Conservation (phyloP, 2,329 filamentous ascomycete genomes). For the Pseudocercospora crystallina region DNA sequence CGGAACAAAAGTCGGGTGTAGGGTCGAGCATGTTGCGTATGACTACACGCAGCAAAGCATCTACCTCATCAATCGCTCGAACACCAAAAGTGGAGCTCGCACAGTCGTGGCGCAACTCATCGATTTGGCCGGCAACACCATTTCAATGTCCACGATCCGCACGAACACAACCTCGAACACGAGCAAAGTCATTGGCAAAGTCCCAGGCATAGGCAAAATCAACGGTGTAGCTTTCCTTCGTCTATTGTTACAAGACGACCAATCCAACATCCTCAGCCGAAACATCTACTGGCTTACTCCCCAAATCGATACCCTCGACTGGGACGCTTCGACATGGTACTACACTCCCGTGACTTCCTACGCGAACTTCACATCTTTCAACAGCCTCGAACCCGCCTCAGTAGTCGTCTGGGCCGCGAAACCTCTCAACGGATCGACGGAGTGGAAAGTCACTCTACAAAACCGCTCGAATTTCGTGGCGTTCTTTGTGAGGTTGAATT, state of each 20-base stretch:
- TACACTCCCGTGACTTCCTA: constrained; percentile 8
- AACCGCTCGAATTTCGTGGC: constrained; percentile 6
- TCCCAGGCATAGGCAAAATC: constrained; percentile 10
- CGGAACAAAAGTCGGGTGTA: constrained; percentile 11
- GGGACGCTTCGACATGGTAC: constrained; percentile 13
- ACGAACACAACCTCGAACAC: constrained; percentile 4
- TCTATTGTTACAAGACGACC: not conserved
- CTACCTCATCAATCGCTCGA: constrained; percentile 11
- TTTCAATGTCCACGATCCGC: not conserved
- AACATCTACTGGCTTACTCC: constrained; percentile 14
- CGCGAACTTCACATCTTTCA: constrained; percentile 1
- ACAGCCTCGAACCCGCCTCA: constrained; percentile 3
- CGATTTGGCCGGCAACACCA: not conserved
- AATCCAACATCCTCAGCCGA: constrained; percentile 4
- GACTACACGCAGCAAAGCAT: constrained; percentile 2
- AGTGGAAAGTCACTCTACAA: constrained; percentile 2
- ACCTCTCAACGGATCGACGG: not conserved
- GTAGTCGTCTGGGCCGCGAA: not conserved
- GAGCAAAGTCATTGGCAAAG: constrained; percentile 3
- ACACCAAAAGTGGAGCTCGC: not conserved
- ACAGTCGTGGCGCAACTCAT: constrained; percentile 6
- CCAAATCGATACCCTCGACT: constrained; percentile 4
- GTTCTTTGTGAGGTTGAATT: constrained; percentile 11
- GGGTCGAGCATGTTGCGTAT: constrained; percentile 12
- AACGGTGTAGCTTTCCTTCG: constrained; percentile 13